A percentile compares a stretch with the other conserved stretches of the same genome.
Evolutionary conservation across 257 asterid genomes (phyloP).

Genomic region (Solanum lycopersicoides): DNA sequence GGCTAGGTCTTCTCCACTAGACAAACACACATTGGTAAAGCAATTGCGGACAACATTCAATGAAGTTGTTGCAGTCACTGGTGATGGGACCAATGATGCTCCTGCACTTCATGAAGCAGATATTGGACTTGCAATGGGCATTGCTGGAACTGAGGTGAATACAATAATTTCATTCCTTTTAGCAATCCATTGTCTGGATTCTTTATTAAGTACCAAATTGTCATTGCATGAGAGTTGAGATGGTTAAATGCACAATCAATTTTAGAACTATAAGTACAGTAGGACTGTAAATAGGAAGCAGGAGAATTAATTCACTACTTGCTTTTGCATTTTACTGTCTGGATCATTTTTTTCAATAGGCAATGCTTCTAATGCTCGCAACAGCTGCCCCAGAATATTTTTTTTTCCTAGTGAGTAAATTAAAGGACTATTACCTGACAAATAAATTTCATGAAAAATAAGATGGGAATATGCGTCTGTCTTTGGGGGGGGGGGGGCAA

Average conservation of each 20-base stretch:
- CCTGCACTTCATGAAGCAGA: slow-evolving; percentile 26
- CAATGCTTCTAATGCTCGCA: background rate
- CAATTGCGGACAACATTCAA: slow-evolving; percentile 4
- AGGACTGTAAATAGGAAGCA: background rate
- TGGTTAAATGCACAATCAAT: background rate
- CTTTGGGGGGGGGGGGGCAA: background rate
- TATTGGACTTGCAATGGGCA: slow-evolving; percentile 30
- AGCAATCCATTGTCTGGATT: background rate
- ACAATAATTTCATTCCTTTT: background rate
- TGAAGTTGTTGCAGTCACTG: slow-evolving; percentile 28
- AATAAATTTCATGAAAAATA: background rate
- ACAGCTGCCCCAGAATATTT: background rate
- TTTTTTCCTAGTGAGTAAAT: background rate
- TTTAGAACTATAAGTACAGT: background rate
- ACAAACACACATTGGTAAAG: slow-evolving; percentile 9
- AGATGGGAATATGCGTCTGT: background rate
- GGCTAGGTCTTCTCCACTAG: slow-evolving; percentile 10
- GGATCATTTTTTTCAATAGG: background rate
- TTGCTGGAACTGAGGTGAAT: slow-evolving; percentile 21
- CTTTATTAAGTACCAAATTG: background rate
- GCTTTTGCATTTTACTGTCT: background rate
- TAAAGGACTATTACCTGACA: background rate
- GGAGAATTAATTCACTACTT: background rate
- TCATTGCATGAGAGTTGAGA: background rate
- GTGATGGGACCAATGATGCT: slow-evolving; percentile 29